phyloP scores from a whole-genome alignment of 1,284 basidiomycete genomes.

The Tilletia walkeri region DNA sequence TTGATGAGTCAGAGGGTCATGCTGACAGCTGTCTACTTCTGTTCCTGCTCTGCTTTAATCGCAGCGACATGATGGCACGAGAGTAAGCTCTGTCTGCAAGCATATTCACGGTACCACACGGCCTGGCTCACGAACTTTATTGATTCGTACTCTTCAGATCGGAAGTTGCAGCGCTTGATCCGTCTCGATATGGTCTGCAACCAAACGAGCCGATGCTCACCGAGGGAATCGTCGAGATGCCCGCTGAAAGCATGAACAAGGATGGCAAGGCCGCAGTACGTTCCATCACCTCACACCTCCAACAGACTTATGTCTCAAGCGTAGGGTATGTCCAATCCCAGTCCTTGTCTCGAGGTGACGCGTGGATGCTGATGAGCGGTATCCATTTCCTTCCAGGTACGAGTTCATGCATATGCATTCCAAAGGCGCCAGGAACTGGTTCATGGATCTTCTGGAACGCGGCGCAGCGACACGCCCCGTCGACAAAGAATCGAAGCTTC shows the following conservation, averaged over 20 bases:
- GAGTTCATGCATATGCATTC: constrained; percentile 68
- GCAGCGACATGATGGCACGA: constrained; percentile 10
- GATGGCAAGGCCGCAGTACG: constrained; percentile 51
- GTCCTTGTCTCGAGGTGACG: constrained; percentile 58
- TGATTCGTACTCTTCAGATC: not conserved
- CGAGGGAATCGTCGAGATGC: constrained; percentile 38
- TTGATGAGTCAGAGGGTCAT: not conserved
- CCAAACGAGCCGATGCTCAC: constrained; percentile 68
- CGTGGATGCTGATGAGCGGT: constrained; percentile 68
- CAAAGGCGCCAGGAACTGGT: constrained; percentile 20
- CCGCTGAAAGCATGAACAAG: constrained; percentile 46
- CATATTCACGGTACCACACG: not conserved
- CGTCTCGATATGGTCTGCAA: constrained; percentile 75
- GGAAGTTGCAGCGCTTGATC: constrained; percentile 72
- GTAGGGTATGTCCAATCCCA: constrained; percentile 21
- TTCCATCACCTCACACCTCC: constrained; percentile 51
- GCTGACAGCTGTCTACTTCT: not conserved
- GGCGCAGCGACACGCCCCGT: constrained; percentile 16
- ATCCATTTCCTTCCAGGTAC: constrained; percentile 71
- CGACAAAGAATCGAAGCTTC: constrained; percentile 11
- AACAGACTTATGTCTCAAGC: constrained; percentile 12
- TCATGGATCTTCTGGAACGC: constrained; percentile 19
- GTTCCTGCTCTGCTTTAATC: not conserved
- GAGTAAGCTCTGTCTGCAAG: not conserved
- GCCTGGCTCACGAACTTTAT: not conserved